Evolutionary conservation across 805 yeast genomes (phyloP).

Genomic region (Saturnispora bothae): DNA sequence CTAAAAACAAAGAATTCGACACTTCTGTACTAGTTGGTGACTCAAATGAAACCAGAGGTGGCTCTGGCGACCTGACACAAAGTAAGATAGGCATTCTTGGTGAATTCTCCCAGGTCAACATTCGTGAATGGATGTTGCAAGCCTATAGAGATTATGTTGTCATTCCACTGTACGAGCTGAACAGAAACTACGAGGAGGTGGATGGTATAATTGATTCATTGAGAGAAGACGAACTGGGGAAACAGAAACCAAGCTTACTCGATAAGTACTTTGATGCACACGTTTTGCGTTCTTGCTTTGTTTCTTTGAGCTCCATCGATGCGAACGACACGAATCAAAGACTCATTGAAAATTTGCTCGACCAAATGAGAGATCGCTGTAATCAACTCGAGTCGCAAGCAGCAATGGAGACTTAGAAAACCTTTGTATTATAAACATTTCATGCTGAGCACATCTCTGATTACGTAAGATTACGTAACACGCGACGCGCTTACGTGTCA

Average conservation of each 20-base stretch:
- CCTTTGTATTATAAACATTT: neutral
- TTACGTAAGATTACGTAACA: constrained; percentile 1
- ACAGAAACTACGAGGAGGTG: constrained; percentile 20
- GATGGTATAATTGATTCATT: constrained; percentile 12
- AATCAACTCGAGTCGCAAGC: neutral
- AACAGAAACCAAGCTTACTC: neutral
- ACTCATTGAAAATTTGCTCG: constrained; percentile 44
- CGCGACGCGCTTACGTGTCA: constrained; percentile 7
- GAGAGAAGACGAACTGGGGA: neutral
- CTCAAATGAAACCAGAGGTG: neutral
- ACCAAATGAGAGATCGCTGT: constrained; percentile 20
- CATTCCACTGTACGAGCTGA: constrained; percentile 40
- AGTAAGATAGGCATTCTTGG: constrained; percentile 10
- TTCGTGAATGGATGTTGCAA: constrained; percentile 32
- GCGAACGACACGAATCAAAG: constrained; percentile 46
- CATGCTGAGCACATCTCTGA: neutral
- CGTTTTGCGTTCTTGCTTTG: constrained; percentile 48
- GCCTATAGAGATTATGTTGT: constrained; percentile 44
- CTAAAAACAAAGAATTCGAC: neutral
- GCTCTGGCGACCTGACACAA: neutral
- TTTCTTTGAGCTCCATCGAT: constrained; percentile 42
- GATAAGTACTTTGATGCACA: constrained; percentile 12
- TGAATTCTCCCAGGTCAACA: constrained; percentile 19
- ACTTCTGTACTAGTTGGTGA: neutral
- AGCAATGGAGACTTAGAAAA: neutral